A percentile compares a stretch with the other conserved stretches of the same genome.
Conservation (phyloP, 176 grass and related monocot species). For the Phoenix dactylifera region DNA sequence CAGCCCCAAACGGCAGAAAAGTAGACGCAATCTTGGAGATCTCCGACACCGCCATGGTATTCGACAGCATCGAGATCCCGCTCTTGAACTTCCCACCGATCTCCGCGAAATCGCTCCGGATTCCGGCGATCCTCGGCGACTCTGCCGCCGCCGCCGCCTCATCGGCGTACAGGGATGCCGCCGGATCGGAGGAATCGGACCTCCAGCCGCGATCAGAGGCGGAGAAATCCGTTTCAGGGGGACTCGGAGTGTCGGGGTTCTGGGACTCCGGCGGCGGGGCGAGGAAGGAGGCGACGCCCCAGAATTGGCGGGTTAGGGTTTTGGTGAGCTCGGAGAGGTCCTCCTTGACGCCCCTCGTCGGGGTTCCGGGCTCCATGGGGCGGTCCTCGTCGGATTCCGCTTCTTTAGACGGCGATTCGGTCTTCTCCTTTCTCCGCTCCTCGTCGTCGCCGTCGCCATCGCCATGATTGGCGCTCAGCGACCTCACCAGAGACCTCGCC, state of each 20-base stretch:
- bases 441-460: conserved; percentile 16
- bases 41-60: conserved; percentile 38
- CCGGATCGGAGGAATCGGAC: too few species aligned
- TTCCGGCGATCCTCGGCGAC: conserved; percentile 50
- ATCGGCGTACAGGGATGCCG: too few species aligned
- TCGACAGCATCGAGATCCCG: conserved; percentile 59
- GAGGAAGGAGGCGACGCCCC: conserved; percentile 71
- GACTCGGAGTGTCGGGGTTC: too few species aligned
- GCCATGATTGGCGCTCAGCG: conserved; percentile 31
- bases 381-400: background rate
- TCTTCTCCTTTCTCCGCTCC: background rate
- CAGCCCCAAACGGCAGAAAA: conserved; percentile 56
- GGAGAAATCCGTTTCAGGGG: too few species aligned
- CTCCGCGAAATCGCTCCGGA: conserved; percentile 64
- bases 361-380: conserved; percentile 10
- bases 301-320: conserved; percentile 58
- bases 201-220: too few species aligned
- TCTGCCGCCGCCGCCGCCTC: conserved; percentile 2
- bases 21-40: conserved; percentile 76
- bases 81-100: conserved; percentile 58
- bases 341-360: conserved; percentile 68
- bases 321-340: conserved; percentile 77
- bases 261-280: conserved; percentile 16
- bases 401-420: background rate
- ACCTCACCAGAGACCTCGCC: conserved; percentile 60